These are phyloP conservation scores for Vigna unguiculata DNA, from an alignment of 306 rosid genomes.

Conservation along the genomic window DNA sequence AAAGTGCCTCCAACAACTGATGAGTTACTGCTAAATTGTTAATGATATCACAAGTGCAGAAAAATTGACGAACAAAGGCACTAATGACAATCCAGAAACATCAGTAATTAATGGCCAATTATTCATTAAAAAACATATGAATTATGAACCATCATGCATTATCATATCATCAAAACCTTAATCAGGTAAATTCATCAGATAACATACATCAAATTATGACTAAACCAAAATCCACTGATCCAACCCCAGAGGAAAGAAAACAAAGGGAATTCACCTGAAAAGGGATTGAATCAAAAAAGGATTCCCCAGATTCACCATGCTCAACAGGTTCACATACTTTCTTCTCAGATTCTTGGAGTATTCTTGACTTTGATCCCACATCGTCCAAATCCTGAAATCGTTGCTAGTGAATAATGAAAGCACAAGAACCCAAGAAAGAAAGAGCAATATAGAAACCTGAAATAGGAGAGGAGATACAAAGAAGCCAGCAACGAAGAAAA, in stretches of 20 bases:
- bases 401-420: neutral
- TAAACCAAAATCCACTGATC: neutral
- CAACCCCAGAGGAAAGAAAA: neutral
- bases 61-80: neutral
- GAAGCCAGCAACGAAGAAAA: constrained; percentile 41
- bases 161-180: neutral
- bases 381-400: constrained; percentile 41
- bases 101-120: neutral
- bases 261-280: constrained; percentile 47
- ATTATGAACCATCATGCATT: neutral
- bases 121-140: neutral
- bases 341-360: constrained; percentile 14
- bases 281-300: constrained; percentile 47
- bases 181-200: neutral
- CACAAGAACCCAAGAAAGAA: constrained; percentile 2
- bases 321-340: constrained; percentile 17
- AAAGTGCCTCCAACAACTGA: constrained; percentile 7
- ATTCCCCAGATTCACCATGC: constrained; percentile 49
- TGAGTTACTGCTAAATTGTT: neutral
- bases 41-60: neutral
- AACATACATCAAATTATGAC: neutral
- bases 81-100: neutral
- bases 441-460: constrained; percentile 37
- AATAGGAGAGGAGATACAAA: constrained; percentile 39
- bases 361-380: constrained; percentile 4